Conservation (phyloP, 2,329 filamentous ascomycete species). For the Hypoxylon sp. region DNA sequence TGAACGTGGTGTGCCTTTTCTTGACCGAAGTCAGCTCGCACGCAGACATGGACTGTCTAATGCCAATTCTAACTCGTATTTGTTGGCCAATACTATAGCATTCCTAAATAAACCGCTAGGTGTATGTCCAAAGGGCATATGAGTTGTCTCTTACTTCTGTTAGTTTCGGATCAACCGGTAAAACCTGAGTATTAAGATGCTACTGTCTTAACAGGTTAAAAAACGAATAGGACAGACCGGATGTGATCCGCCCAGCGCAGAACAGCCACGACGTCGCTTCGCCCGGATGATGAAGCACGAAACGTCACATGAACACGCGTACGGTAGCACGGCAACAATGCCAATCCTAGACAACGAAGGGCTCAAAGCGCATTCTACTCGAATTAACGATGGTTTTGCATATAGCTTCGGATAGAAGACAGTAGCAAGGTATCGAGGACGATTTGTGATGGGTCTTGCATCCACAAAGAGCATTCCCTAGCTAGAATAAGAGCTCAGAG, state of each 20-base stretch:
- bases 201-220: not conserved
- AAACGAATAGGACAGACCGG: not conserved
- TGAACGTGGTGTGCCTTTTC: slow-evolving; percentile 3
- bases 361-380: not conserved
- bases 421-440: not conserved
- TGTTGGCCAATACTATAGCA: not conserved
- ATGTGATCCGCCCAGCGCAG: not conserved
- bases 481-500: not conserved
- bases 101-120: not conserved
- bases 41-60: not conserved
- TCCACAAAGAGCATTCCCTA: not conserved
- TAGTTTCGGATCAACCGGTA: not conserved
- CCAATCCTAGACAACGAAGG: not conserved
- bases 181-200: not conserved
- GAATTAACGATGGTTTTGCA: not conserved
- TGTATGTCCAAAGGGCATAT: not conserved
- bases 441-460: not conserved
- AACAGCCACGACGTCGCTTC: slow-evolving; percentile 11
- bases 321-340: not conserved
- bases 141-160: slow-evolving; percentile 9
- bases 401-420: not conserved
- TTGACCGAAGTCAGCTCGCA: not conserved
- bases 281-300: not conserved
- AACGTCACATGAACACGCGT: not conserved
- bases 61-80: not conserved